A percentile compares a stretch with the other conserved stretches of the same genome.
Conservation (phyloP, 2,329 filamentous ascomycete genomes). For the Dothiorella sarmentorum region DNA sequence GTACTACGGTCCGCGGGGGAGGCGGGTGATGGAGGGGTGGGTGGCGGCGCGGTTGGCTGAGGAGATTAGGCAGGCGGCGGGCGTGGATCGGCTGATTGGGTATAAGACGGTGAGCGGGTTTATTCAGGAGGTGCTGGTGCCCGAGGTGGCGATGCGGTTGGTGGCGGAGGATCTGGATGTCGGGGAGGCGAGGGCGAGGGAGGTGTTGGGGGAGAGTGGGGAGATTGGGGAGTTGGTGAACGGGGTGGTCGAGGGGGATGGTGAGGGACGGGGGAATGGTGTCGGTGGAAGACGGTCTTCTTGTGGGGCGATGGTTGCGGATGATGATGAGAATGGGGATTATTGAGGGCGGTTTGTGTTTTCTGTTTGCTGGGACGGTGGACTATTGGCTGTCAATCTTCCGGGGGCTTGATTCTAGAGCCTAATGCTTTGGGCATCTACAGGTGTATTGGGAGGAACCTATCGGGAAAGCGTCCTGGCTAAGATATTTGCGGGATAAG, state of each 20-base stretch:
- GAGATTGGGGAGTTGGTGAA: slow-evolving; percentile 65
- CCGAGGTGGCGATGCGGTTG: slow-evolving; percentile 58
- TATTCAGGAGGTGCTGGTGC: slow-evolving; percentile 59
- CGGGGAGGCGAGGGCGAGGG: slow-evolving; percentile 42
- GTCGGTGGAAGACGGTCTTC: too few relatives aligned
- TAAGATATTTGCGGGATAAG: too few relatives aligned
- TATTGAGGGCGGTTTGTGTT: neutral
- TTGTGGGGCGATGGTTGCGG: neutral
- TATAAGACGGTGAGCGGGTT: slow-evolving; percentile 31
- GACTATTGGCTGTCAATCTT: too few relatives aligned
- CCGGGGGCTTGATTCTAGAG: too few relatives aligned
- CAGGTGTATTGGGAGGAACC: too few relatives aligned
- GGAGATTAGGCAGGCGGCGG: slow-evolving; percentile 26
- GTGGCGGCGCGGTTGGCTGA: slow-evolving; percentile 29
- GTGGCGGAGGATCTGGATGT: slow-evolving; percentile 59
- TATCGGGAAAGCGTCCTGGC: too few relatives aligned
- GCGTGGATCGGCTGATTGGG: slow-evolving; percentile 31
- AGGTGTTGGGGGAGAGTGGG: slow-evolving; percentile 64
- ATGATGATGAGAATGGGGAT: neutral
- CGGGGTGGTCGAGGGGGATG: slow-evolving; percentile 57
- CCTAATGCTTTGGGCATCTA: too few relatives aligned
- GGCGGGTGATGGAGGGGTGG: slow-evolving; percentile 62
- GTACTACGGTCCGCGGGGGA: slow-evolving; percentile 78
- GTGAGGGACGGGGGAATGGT: neutral
- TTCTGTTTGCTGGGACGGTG: too few relatives aligned